Evolutionary conservation across 805 yeast genomes (phyloP), one percentile per base, ranked within the genome.

Genomic region (Maudiozyma pseudohumilis): DNA sequence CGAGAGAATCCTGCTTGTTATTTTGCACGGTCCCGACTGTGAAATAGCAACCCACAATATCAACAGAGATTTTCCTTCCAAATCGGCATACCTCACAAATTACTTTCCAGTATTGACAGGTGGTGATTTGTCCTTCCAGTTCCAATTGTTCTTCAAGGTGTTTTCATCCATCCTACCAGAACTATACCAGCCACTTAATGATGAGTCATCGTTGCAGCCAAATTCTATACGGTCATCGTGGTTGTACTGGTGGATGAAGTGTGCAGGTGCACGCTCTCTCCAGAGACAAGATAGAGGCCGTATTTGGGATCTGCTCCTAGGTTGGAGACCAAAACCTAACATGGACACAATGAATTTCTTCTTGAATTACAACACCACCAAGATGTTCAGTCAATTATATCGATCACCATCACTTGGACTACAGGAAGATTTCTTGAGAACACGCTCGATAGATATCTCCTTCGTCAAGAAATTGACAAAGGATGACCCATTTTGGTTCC

Each of bases 231-330:
- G 74, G 42, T 86, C 81, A 44, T 92, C 84, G 48, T 88, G 96
- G 96, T 65, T 87, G 19, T 70, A 85, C 28, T 88, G 95, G 95
- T 88, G 96, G 96, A 66, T 88, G 45, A 85, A 86, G 54, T 88
- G 83, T 70, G 74, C 84, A 52, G 96, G 96, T 16, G 74, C 92
- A 11, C 83, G 83, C 59, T 86, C 80, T 6, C 76, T 94, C 73
- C 79, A 87, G 31, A 71, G 81, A 43, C 69, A 68, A 41, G 95
- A 86, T 58, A 63, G 96, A 36, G 95, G 92, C 10, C 68, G 95
- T 43, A 68, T 86, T 6, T 88, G 97, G 97, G 97, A 88, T 61
- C 62, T 77, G 45, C 59, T 87, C 32, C 59, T 88, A 19, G 95
- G 96, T 1, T 85, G 88, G 77, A 69, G 88, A 48, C 65, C 66